These are phyloP conservation scores for Debaryomyces psychrophilus DNA, from an alignment of 1,139 yeast genomes.

Conservation along the genomic window DNA sequence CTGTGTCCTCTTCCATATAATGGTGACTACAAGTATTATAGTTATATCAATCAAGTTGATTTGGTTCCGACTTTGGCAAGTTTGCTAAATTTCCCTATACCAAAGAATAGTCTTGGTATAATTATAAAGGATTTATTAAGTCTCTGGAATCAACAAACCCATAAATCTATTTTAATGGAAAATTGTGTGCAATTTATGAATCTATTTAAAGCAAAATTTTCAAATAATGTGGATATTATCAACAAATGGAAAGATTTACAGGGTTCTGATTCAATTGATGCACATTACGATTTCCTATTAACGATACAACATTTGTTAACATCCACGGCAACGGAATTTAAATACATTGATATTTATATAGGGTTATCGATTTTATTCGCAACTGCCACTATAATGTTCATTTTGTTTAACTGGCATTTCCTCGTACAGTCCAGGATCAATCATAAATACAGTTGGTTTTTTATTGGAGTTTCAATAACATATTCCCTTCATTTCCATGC, in stretches of 20 bases:
- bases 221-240: conserved; percentile 15
- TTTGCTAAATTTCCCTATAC: conserved; percentile 78
- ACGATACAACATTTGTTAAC: conserved; percentile 60
- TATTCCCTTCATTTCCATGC: conserved; percentile 75
- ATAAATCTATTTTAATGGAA: conserved; percentile 51
- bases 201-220: conserved; percentile 32
- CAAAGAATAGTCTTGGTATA: conserved; percentile 82
- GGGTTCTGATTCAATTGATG: conserved; percentile 19
- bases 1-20: conserved; percentile 42
- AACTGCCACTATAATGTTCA: conserved; percentile 29
- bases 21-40: conserved; percentile 54
- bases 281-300: conserved; percentile 43
- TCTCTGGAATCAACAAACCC: conserved; percentile 48
- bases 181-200: conserved; percentile 65
- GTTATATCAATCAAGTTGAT: conserved; percentile 74
- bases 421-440: conserved; percentile 15
- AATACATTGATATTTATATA: conserved; percentile 49
- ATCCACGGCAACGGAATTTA: conserved; percentile 74
- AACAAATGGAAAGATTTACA: conserved; percentile 19
- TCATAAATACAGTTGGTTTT: conserved; percentile 23
- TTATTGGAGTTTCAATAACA: conserved; percentile 37
- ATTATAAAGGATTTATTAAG: conserved; percentile 59
- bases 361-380: conserved; percentile 48
- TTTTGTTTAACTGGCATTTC: conserved; percentile 22
- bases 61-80: conserved; percentile 82